Base-by-base conservation (phyloP, 1,139 yeast species). In the Pichia sp. region DNA sequence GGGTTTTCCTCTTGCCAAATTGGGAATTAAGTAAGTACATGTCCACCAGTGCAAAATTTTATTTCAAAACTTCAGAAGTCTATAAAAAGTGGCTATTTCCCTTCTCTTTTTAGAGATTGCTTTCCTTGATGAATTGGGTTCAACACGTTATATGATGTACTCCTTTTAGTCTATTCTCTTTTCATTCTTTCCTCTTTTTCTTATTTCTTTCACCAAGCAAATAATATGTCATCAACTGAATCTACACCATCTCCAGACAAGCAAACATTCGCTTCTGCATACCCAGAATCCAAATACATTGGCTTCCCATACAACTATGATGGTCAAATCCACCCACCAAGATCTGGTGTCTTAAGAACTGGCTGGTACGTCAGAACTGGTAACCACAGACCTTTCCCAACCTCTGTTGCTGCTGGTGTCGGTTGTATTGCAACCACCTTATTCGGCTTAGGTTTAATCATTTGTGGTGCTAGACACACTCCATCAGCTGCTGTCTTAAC, bases 391-490 rank as follows among this genome's bases (percentile, higher is more conserved):
- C 68, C 61, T 39, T 67, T 53, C 45, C 67, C 67, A 47, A 57
- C 66, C 10, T 60, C 68, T 2, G 62, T 61, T 43, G 54, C 68
- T 15, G 66, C 66, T 3, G 68, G 68, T 46, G 46, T 64, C 35
- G 59, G 62, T n/a, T 50, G 60, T 38, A 51, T 60, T 40, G 66
- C 62, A 17, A 56, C 62, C 21, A 55, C 68, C 1, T 48, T 63
- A 37, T 65, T 65, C 47, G 50, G 63, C 3, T 52, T 65, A 12
- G 66, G 66, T 38, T 64, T 80, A 65, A 65, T 68, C 50, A 72
- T 78, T 45, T 71, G 77, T 42, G 75, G 72, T 38, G 83, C 83
- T 31, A 71, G 76, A 66, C 79, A 80, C 31, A 74, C 78, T 36
- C 64, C 72, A 5, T 69, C 71, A 27, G 72, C 75, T 20, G 73